Percentiles rank a stretch among this genome's conserved stretches.
Conservation (phyloP, 305 asterid genomes). For the Caryopteris hybrid region DNA sequence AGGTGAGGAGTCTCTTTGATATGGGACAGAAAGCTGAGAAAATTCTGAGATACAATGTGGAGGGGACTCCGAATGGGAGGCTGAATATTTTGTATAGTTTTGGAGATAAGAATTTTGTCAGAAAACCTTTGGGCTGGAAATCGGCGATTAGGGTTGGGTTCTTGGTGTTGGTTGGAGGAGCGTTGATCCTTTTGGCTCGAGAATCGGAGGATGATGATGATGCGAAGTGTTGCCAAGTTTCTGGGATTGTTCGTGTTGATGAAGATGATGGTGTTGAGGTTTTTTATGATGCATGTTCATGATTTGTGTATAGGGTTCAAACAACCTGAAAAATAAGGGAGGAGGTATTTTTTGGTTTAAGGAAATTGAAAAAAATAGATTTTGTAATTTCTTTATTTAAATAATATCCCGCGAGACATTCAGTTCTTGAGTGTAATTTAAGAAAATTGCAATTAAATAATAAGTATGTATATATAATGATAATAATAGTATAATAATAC, state of each 20-base stretch:
- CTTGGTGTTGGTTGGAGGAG: slow-evolving; percentile 6
- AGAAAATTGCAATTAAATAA: no score
- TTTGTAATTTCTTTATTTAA: no score
- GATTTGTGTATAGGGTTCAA: no score
- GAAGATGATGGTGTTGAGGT: background rate
- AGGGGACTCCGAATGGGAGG: slow-evolving; percentile 14
- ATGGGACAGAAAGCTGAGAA: background rate
- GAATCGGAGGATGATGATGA: background rate
- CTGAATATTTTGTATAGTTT: slow-evolving; percentile 23
- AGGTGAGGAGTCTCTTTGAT: slow-evolving; percentile 16
- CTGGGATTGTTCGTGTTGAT: background rate
- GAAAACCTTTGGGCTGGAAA: background rate
- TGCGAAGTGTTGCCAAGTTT: background rate
- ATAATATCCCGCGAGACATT: no score
- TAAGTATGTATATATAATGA: no score
- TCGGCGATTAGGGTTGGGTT: background rate
- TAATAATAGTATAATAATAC: no score
- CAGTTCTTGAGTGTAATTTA: no score
- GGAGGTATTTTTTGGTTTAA: no score
- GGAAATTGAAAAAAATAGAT: no score
- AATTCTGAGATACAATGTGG: background rate
- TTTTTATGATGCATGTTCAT: background rate
- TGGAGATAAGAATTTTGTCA: slow-evolving; percentile 4
- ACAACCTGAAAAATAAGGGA: no score
- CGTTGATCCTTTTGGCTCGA: background rate